Base-by-base conservation (phyloP, 345 rosid species). In the Populus euphratica region DNA sequence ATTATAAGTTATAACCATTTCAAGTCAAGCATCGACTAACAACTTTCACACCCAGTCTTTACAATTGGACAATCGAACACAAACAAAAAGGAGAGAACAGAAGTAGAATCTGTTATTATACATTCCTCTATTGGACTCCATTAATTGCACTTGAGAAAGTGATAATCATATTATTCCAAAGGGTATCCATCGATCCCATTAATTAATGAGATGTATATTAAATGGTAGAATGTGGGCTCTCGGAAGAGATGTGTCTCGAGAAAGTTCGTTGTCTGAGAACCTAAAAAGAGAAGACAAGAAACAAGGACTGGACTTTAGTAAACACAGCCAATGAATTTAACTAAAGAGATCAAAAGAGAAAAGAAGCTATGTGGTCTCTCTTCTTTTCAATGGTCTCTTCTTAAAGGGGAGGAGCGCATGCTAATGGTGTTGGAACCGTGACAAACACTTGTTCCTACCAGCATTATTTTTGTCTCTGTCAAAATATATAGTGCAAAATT, bases 111-210 rank as follows among this genome's bases (percentile, higher is more conserved):
- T 11, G 47, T 33, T 33, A 33, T 4, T 33, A 33, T 33, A 4
- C 36, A 33, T 33, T 33, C 36, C 36, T 33, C 36, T 33, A 10
- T 33, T 33, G 36, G 36, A 33, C 36, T 33, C 36, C 36, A 33
- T n/a, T 72, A 74, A 44, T 29, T 73, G 86, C 49, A 81, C 76
- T 76, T 69, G 68, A 70, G 77, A 84, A 80, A 81, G 79, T 62
- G 77, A 77, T 70, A 43, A 43, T 43, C 47, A 43, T 43, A 11
- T 43, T 73, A 73, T 79, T 74, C 83, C 73, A 43, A 72, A 69
- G 27, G 61, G 18, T 20, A 5, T 23, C 23, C 65, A 61, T 18
- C 10, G 23, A 29, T 43, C 47, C 47, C 47, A 43, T 43, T 43
- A 43, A 43, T 43, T 43, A 43, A 43, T 70, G 73, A 59, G 59